Evolutionary conservation across 352 stramenopile genomes (phyloP).

Genomic region (Phytophthora podocarpi): DNA sequence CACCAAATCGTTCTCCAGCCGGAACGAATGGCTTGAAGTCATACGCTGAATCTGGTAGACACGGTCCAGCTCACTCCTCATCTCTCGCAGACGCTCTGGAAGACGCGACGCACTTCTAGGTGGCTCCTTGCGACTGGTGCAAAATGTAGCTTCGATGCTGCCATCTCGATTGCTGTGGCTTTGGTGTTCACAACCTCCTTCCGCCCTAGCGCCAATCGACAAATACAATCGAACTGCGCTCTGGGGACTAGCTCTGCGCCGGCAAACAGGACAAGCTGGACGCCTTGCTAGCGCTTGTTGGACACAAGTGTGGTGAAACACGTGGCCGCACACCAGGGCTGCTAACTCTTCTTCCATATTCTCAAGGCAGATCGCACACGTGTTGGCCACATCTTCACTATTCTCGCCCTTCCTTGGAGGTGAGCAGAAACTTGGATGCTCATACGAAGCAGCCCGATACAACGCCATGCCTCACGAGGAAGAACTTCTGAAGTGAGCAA

Average conservation of each 20-base stretch:
- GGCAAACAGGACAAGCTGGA: slow-evolving; percentile 44
- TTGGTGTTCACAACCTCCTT: background rate
- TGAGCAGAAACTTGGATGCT: background rate
- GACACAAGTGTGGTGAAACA: slow-evolving; percentile 46
- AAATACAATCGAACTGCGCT: slow-evolving; percentile 40
- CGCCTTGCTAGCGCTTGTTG: slow-evolving; percentile 18
- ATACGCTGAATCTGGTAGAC: slow-evolving; percentile 31
- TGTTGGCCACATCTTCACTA: background rate
- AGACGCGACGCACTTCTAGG: slow-evolving; percentile 5
- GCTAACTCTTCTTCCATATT: slow-evolving; percentile 34
- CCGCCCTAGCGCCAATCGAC: background rate
- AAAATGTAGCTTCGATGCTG: background rate
- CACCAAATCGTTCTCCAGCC: slow-evolving; percentile 32
- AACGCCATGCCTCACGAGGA: slow-evolving; percentile 10
- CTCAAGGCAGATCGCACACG: slow-evolving; percentile 52
- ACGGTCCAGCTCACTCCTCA: slow-evolving; percentile 26
- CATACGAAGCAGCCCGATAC: slow-evolving; percentile 1
- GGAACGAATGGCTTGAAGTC: slow-evolving; percentile 43
- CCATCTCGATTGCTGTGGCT: background rate
- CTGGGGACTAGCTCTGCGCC: slow-evolving; percentile 20
- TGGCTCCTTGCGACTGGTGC: background rate
- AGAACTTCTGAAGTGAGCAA: slow-evolving; percentile 11
- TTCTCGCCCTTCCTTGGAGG: background rate
- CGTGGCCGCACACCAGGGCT: slow-evolving; percentile 44
- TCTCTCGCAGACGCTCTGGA: slow-evolving; percentile 24